Evolutionary conservation across 257 asterid species (phyloP).

Genomic region (Salvia hispanica): DNA sequence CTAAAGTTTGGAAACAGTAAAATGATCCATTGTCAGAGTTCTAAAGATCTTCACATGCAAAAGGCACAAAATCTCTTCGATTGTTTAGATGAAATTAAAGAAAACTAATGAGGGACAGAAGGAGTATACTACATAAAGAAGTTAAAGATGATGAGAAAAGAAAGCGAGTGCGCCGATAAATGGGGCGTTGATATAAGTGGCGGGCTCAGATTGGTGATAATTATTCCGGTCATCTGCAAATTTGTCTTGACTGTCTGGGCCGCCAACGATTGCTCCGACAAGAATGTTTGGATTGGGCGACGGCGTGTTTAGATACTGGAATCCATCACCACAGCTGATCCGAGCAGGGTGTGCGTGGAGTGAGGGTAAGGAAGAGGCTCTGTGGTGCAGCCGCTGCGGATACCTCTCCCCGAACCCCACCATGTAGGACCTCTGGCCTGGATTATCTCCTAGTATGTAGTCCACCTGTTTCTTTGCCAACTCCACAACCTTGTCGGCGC

Average conservation of each 20-base stretch:
- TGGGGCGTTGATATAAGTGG: conserved; percentile 75
- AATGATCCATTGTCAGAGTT: too few relatives aligned
- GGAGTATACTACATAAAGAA: too few relatives aligned
- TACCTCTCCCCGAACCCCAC: conserved; percentile 72
- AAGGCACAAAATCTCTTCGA: too few relatives aligned
- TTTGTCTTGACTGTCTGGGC: conserved; percentile 60
- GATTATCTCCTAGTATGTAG: conserved; percentile 83
- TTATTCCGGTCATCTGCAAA: conserved; percentile 63
- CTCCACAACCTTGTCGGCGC: conserved; percentile 47
- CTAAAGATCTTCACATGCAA: too few relatives aligned
- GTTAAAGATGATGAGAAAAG: conserved; percentile 37
- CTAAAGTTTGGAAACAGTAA: too few relatives aligned
- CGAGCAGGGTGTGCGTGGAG: conserved; percentile 40
- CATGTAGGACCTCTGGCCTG: conserved; percentile 71
- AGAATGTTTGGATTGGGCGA: conserved; percentile 70
- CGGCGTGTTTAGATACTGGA: conserved; percentile 47
- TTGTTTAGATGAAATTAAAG: too few relatives aligned
- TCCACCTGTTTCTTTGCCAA: conserved; percentile 73
- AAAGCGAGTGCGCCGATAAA: conserved; percentile 69
- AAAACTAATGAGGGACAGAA: too few relatives aligned
- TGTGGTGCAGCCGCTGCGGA: conserved; percentile 70
- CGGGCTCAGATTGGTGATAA: conserved; percentile 77
- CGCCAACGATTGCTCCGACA: conserved; percentile 68
- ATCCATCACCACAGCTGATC: conserved; percentile 58
- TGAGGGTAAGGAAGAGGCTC: conserved; percentile 76